Evolutionary conservation across 495 filamentous ascomycete genomes (phyloP), one percentile per base, ranked within the genome.

Genomic region (Aspergillus sclerotioniger): DNA sequence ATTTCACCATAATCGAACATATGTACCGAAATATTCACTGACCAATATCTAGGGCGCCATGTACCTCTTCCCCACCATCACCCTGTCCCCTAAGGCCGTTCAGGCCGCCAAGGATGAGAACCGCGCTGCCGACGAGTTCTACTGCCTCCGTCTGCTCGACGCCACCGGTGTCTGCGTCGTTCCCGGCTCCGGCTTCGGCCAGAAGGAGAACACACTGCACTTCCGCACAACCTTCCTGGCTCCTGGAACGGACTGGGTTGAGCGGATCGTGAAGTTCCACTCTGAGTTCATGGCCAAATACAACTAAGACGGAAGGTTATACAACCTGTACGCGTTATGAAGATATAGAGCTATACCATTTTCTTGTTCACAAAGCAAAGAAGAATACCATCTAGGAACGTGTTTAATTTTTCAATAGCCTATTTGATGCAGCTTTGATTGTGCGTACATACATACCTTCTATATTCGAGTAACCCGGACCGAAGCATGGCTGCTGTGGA

Each of bases 61-160:
- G 94, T 98, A 98, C 78, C 88, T 98, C 63, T 98, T 97, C 85
- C 94, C 94, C 5, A 91, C 90, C 50, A 96, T 98, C 74, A 82
- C 79, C 32, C 76, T 98, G 29, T 84, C 95, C 6, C 55, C 67
- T 37, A 88, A 87, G 71, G 95, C 92, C 46, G 68, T 87, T 59
- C 86, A 84, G 59, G 86, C 86, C 32, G 94, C 94, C 33, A 67
- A 83, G 61, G 80, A 85, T 46, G 89, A 91, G 73, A 84, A 82
- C 63, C 88, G 87, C 62, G 78, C 80, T 21, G 81, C 92, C 1
- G 94, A 98, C 62, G 94, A 97, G 69, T 98, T 91, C 76, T 98
- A 98, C 82, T 91, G 87, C 73, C 82, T 93, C 75, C 82, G 85
- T 39, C 73, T 98, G 53, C 87, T 98, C 49, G 92, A 98, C 67